These are phyloP conservation scores for Starmera stellimalicola DNA, from an alignment of 1,139 yeast genomes.

Conservation along the genomic window DNA sequence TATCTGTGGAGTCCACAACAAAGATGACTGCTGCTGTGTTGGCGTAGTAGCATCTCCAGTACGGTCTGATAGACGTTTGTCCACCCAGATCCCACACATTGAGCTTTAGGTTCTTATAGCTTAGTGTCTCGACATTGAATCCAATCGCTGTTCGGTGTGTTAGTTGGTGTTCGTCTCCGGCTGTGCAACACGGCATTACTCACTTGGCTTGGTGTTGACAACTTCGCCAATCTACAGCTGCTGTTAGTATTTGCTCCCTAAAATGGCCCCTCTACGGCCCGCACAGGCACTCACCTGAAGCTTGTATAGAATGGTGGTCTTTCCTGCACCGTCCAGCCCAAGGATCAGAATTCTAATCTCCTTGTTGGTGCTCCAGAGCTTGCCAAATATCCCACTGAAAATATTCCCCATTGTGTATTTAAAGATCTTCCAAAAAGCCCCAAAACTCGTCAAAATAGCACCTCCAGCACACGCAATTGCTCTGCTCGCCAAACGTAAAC, in stretches of 20 bases:
- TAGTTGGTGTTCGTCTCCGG: background rate
- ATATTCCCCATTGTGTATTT: constrained; percentile 74
- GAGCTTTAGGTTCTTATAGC: constrained; percentile 81
- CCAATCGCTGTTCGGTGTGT: constrained; percentile 51
- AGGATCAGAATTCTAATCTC: constrained; percentile 87
- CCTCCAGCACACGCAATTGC: too few relatives aligned
- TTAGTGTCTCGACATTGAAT: constrained; percentile 90
- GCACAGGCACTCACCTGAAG: constrained; percentile 51
- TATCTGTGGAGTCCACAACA: constrained; percentile 95
- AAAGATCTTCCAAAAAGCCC: background rate
- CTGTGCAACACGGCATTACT: constrained; percentile 8
- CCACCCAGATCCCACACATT: constrained; percentile 95
- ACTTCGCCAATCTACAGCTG: constrained; percentile 64
- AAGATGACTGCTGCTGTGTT: constrained; percentile 94
- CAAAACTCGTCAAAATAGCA: background rate
- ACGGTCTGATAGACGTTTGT: constrained; percentile 92
- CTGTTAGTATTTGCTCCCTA: background rate
- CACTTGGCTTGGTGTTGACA: constrained; percentile 80
- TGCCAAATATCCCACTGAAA: constrained; percentile 77
- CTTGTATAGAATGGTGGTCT: constrained; percentile 87
- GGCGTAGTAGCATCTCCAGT: constrained; percentile 96
- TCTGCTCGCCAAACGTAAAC: too few relatives aligned
- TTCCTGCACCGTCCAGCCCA: constrained; percentile 97
- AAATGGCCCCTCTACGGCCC: too few relatives aligned
- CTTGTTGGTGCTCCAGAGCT: constrained; percentile 82